These are phyloP conservation scores for Notholithocarpus densiflorus DNA, from an alignment of 306 rosid genomes.

Conservation along the genomic window DNA sequence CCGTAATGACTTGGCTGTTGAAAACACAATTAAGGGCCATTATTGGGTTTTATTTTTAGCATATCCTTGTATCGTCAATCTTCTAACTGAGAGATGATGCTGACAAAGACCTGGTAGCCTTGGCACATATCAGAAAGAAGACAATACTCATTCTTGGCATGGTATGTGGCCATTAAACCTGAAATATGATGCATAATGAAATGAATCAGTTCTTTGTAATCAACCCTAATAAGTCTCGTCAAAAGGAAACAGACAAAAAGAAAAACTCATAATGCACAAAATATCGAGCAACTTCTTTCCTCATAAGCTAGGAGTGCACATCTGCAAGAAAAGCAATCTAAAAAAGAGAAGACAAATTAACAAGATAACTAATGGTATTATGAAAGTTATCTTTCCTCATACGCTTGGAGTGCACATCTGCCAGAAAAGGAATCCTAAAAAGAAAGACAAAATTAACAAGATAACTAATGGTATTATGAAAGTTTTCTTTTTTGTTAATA, in stretches of 20 bases:
- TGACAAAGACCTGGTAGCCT: slow-evolving; percentile 68
- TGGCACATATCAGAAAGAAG: slow-evolving; percentile 75
- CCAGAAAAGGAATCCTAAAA: neutral
- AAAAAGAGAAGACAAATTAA: neutral
- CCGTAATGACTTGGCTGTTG: neutral
- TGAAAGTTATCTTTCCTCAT: neutral
- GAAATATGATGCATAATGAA: slow-evolving; percentile 26
- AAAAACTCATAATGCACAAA: neutral
- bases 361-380: neutral
- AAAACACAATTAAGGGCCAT: neutral
- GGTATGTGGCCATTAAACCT: slow-evolving; percentile 89
- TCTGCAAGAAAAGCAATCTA: neutral
- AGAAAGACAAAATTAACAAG: neutral
- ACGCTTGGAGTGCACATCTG: neutral
- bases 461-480: neutral
- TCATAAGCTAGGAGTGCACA: neutral
- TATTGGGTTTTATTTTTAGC: neutral
- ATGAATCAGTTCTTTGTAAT: slow-evolving; percentile 9
- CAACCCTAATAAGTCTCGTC: neutral
- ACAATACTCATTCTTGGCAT: slow-evolving; percentile 93
- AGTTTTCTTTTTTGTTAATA: neutral
- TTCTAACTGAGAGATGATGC: slow-evolving; percentile 71
- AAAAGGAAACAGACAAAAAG: neutral
- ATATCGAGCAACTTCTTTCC: neutral
- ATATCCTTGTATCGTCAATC: slow-evolving; percentile 30